These are phyloP conservation scores for Hygrocybe punicea DNA, from an alignment of 768 basidiomycete species.

Conservation along the genomic window DNA sequence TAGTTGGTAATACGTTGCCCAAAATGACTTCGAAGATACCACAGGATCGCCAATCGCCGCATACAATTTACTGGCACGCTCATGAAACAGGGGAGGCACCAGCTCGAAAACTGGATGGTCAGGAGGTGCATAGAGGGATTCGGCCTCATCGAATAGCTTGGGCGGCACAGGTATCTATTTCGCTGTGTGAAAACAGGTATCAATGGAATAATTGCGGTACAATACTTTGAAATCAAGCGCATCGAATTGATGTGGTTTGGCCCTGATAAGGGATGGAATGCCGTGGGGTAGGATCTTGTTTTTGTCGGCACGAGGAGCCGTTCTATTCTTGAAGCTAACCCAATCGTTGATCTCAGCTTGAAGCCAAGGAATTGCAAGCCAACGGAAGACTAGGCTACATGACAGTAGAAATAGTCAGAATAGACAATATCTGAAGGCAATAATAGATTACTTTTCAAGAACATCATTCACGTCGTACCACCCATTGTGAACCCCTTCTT, in stretches of 20 bases:
- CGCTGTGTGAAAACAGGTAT: neutral
- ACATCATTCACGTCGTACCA: conserved; percentile 29
- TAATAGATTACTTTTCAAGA: conserved; percentile 18
- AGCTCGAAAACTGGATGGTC: conserved; percentile 37
- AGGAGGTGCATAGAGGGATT: conserved; percentile 28
- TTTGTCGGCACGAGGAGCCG: conserved; percentile 20
- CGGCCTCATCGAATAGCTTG: conserved; percentile 18
- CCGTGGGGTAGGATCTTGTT: conserved; percentile 42
- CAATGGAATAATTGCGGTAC: too few relatives aligned
- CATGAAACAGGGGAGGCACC: conserved; percentile 19
- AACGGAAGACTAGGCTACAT: conserved; percentile 40
- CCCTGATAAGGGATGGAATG: conserved; percentile 32
- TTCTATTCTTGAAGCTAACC: conserved; percentile 19
- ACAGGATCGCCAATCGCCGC: too few relatives aligned
- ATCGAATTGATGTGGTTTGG: conserved; percentile 26
- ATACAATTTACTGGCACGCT: too few relatives aligned
- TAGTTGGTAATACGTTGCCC: neutral
- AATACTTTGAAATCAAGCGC: conserved; percentile 35
- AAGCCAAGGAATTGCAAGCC: conserved; percentile 41
- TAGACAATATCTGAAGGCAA: neutral
- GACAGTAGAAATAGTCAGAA: too few relatives aligned
- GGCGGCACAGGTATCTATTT: conserved; percentile 19
- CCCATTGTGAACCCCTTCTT: conserved; percentile 26
- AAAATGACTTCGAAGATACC: too few relatives aligned
- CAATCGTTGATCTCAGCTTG: conserved; percentile 38